These are phyloP conservation scores for Anacardium occidentale DNA, from an alignment of 345 rosid species.

Conservation along the genomic window DNA sequence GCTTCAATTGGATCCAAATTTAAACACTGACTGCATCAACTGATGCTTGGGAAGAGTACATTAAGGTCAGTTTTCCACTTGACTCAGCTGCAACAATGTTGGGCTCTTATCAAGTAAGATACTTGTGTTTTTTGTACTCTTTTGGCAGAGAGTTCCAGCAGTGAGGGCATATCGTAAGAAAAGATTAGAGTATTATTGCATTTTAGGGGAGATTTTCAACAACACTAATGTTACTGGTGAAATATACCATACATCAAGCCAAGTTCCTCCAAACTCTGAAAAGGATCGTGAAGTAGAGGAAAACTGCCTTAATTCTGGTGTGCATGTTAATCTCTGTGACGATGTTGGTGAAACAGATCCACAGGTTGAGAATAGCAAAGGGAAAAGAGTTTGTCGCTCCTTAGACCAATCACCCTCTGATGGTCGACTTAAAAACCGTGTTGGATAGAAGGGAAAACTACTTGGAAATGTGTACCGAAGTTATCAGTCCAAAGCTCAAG, in stretches of 20 bases:
- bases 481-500: background rate
- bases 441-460: slow-evolving; percentile 3
- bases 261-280: background rate
- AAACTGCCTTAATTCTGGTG: background rate
- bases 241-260: background rate
- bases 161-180: slow-evolving; percentile 9
- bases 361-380: background rate
- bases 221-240: background rate
- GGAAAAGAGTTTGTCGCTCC: background rate
- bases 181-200: slow-evolving; percentile 6
- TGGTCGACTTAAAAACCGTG: background rate
- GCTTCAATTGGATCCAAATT: slow-evolving; percentile 5
- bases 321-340: background rate
- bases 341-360: background rate
- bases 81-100: background rate
- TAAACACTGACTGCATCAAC: slow-evolving; percentile 3
- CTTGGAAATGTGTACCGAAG: background rate
- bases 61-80: background rate
- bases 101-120: background rate
- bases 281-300: background rate
- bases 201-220: slow-evolving; percentile 7
- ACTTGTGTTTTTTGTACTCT: background rate
- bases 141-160: background rate
- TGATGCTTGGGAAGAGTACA: background rate
- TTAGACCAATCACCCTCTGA: background rate